Percentiles rank a stretch among this genome's conserved stretches.
Evolutionary conservation across 768 basidiomycete genomes (phyloP).

Genomic region (Cyclocybe aegerita): DNA sequence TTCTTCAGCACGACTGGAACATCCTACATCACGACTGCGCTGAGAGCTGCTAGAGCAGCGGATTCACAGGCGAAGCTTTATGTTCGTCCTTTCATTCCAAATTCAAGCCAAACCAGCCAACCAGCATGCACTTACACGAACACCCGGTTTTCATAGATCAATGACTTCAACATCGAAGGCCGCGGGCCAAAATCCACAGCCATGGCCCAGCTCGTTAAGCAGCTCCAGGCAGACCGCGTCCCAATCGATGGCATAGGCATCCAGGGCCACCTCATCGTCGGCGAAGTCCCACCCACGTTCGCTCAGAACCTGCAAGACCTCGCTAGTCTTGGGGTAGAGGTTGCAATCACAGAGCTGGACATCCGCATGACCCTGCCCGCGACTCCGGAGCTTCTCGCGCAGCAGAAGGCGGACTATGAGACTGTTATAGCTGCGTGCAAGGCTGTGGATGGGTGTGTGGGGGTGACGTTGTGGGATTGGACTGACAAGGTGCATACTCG

Average conservation of each 20-base stretch:
- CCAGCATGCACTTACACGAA: too few species aligned
- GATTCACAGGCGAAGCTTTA: conserved; percentile 56
- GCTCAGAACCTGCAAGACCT: conserved; percentile 47
- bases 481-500: conserved; percentile 33
- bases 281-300: conserved; percentile 45
- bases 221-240: conserved; percentile 39
- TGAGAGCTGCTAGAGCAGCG: conserved; percentile 47
- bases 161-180: conserved; percentile 36
- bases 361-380: conserved; percentile 54
- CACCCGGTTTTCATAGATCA: conserved; percentile 19
- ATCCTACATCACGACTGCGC: conserved; percentile 46
- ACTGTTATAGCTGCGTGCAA: conserved; percentile 53
- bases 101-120: too few species aligned
- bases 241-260: conserved; percentile 62
- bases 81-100: conserved; percentile 22
- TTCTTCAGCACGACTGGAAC: conserved; percentile 49
- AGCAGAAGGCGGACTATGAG: conserved; percentile 56
- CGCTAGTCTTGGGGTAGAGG: conserved; percentile 57
- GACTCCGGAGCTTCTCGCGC: conserved; percentile 41
- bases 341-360: conserved; percentile 67
- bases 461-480: conserved; percentile 41
- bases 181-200: conserved; percentile 52
- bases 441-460: conserved; percentile 35
- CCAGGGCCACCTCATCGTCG: conserved; percentile 57
- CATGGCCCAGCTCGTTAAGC: conserved; percentile 48